Base-by-base conservation (phyloP, 139 green algal species). In the Pleodorina starrii region DNA sequence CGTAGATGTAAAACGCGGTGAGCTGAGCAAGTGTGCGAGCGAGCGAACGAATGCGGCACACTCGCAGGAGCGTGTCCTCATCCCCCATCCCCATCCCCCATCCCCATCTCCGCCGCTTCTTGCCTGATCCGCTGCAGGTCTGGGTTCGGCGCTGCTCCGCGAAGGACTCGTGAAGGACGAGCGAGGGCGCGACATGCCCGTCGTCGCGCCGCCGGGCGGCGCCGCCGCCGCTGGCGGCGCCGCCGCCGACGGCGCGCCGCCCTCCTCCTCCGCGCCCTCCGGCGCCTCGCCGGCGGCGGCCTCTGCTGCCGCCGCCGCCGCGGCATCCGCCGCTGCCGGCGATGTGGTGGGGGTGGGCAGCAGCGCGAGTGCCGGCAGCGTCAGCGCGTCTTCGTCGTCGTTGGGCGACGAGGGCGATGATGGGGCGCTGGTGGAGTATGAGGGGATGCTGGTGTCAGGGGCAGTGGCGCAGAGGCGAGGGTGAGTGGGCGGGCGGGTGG, bases 381-480 rank as follows among this genome's bases (percentile, higher is more conserved):
- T 46, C 36, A 32, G 84, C 59, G 25, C 14, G 7, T 19, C 36
- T 2, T 29, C 40, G 76, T n/a, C n/a, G n/a, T n/a, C n/a, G n/a
- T n/a, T n/a, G n/a, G n/a, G n/a, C n/a, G n/a, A n/a, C n/a, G 48
- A 57, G 19, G 90, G 91, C n/a, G 91, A 96, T 59, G 91, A 95
- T 0, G 32, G 40, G 11, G 81, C 81, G 75, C 74, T 98, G 77
- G 96, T 98, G 60, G 94, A 97, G 75, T 97, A 96, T 35, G 93
- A 97, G 90, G 96, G 96, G 68, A 98, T 98, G 95, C 94, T 98
- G 42, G 94, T 98, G 54, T 97, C 95, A 7, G 96, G 94, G 11
- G 93, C 93, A 29, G 87, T 93, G 46, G 93, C 93, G 46, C 93
- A 95, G 84, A 46, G 91, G 10, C 54, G 92, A 40, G 90, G 88